Base-by-base conservation (phyloP, 352 stramenopile genomes). In the Phytopythium montanum region DNA sequence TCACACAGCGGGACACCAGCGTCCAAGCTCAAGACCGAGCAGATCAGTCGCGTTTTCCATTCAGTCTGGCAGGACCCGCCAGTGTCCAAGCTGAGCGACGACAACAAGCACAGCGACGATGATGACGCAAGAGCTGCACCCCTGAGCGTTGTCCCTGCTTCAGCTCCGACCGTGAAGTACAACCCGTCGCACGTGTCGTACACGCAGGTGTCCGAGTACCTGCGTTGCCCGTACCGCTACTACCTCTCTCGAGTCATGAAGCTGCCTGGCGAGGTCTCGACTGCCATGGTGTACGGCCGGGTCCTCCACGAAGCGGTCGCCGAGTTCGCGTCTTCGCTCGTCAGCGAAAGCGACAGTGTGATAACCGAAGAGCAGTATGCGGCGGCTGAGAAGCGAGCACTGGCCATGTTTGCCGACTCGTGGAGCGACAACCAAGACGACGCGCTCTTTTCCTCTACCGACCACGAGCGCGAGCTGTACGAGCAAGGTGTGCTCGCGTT, bases 141-240 rank as follows among this genome's bases (percentile, higher is more conserved):
- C 14, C 39, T 9, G 10, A 51, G 23, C 13, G 7, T 51, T 31
- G 25, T 31, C 12, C 44, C 13, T 33, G 25, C 5, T 18, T 1
- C 25, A 9, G 3, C 33, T 10, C 16, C 10, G 0, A n/a, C 44
- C 31, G 42, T 33, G 19, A 52, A 48, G 36, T 90, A 80, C 54
- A 54, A 87, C 19, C 79, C 82, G 12, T 33, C 65, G 1, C 83
- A 95, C 52, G 62, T 95, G 52, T 95, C 85, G 34, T 95, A 89
- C 52, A 85, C 85, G 13, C 85, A 95, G 49, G 87, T 95, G 41
- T 73, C 76, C 25, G 81, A 93, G 67, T 95, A 92, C 50, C 63
- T 81, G 19, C 80, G 85, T 18, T 95, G 85, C 64, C 85, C 85
- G 9, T 80, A 93, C 31, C 74, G 81, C 12, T 95, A 95, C 60